Evolutionary conservation across 2,329 filamentous ascomycete genomes (phyloP).

Genomic region (Arthrocladium fulminans): DNA sequence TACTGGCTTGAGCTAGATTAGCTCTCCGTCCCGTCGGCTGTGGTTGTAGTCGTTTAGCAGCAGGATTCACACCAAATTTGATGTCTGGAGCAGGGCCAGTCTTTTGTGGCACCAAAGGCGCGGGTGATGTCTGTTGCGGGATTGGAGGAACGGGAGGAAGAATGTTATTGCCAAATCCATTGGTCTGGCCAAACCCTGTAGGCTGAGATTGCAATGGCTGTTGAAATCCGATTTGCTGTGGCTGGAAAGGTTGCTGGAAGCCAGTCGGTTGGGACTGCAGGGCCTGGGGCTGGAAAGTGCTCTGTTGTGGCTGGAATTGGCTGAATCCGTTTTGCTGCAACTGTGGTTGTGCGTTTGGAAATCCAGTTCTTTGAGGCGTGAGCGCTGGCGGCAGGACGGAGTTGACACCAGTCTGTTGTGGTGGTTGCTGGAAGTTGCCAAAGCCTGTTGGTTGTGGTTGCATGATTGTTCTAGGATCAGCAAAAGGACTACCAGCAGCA

Average conservation of each 20-base stretch:
- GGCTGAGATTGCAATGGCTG: conserved; percentile 20
- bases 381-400: conserved; percentile 46
- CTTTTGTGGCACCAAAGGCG: conserved; percentile 64
- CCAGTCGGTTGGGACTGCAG: conserved; percentile 41
- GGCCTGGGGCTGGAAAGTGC: conserved; percentile 31
- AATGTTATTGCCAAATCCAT: conserved; percentile 44
- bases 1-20: conserved; percentile 91
- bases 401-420: conserved; percentile 41
- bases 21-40: conserved; percentile 85
- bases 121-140: conserved; percentile 47
- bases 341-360: conserved; percentile 39
- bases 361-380: conserved; percentile 42
- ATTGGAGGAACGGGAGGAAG: conserved; percentile 47
- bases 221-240: conserved; percentile 16
- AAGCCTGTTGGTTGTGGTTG: conserved; percentile 48
- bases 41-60: conserved; percentile 66
- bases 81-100: conserved; percentile 81
- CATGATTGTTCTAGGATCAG: conserved; percentile 44
- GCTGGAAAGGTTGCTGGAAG: conserved; percentile 1
- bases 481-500: conserved; percentile 40
- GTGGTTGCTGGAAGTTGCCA: conserved; percentile 34
- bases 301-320: conserved; percentile 9
- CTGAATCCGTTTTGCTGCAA: conserved; percentile 32
- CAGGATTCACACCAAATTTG: conserved; percentile 69
- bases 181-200: conserved; percentile 24